Base-by-base conservation (phyloP, 352 stramenopile genomes). In the Phytophthora melonis region DNA sequence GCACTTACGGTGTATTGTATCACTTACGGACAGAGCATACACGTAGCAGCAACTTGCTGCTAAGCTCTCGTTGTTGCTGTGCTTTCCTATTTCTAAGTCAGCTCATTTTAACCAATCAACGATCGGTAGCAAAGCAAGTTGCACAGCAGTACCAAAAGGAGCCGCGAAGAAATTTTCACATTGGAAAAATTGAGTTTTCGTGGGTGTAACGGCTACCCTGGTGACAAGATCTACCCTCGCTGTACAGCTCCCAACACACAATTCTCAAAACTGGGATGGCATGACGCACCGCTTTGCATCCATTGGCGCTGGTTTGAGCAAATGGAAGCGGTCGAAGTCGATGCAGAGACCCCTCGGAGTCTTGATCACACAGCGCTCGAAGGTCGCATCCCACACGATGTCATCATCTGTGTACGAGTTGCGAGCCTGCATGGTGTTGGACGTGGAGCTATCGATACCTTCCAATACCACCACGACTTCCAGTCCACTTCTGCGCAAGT, bases 341-440 rank as follows among this genome's bases (percentile, higher is more conserved):
- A 97, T 91, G 55, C 83, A 77, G 4, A 92, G 70, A 30, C 88
- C 83, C 10, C 75, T 77, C 2, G 67, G 47, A 1, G 79, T 90
- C 47, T 90, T 87, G 41, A 79, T 61, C 11, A 97, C 87, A 73
- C 90, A 97, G 27, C 81, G 87, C 56, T 88, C 87, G 27, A 97
- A 97, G 4, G 77, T 94, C 14, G 79, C 75, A 70, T 97, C 83
- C 87, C 87, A 97, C 6, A 71, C 81, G n/a, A 97, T 88, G 43
- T 97, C 86, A 54, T 93, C 79, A 45, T 91, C 78, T 8, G 83
- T 93, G 79, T 94, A 95, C 32, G 89, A 96, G 62, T 93, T 84
- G 11, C 88, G 84, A 11, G 86, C 90, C 61, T 97, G 90, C 88
- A 95, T 97, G 19, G 90, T 97, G 75, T 94, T 95, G 53, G 87